Conservation (phyloP, 768 basidiomycete genomes). For the Filobasidium floriforme region DNA sequence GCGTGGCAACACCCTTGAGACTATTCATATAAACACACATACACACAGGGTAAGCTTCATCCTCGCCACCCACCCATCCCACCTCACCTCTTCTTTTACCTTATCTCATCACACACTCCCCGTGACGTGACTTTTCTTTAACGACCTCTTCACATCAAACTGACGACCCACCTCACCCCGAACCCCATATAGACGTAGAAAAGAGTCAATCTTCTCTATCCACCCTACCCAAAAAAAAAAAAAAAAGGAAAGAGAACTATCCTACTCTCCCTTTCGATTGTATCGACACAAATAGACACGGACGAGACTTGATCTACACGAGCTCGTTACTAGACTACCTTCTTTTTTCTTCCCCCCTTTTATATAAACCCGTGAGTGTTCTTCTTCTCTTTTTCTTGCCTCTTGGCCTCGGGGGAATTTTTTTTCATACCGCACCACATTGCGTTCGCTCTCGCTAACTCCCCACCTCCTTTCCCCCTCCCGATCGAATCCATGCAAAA, state of each 20-base stretch:
- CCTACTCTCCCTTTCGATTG: not conserved
- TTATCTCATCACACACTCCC: not conserved
- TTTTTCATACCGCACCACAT: too few species aligned
- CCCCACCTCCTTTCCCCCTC: too few species aligned
- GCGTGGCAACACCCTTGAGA: constrained; percentile 7
- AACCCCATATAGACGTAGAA: not conserved
- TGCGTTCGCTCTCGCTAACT: too few species aligned
- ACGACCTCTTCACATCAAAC: not conserved
- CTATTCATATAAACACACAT: not conserved
- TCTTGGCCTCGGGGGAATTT: too few species aligned
- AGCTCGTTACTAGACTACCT: too few species aligned
- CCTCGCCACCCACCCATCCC: not conserved
- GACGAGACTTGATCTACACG: not conserved
- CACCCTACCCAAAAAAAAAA: not conserved
- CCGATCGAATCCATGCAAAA: too few species aligned
- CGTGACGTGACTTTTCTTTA: not conserved
- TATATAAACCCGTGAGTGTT: too few species aligned
- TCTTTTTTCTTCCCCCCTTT: too few species aligned
- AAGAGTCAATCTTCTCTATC: not conserved
- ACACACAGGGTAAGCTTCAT: not conserved
- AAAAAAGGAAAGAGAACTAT: not conserved
- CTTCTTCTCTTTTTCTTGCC: too few species aligned
- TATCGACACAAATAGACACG: not conserved
- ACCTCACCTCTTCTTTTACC: too few species aligned
- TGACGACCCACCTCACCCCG: not conserved